phyloP scores from a whole-genome alignment of 129 eudicot genomes.

The Kitagawia praeruptora region DNA sequence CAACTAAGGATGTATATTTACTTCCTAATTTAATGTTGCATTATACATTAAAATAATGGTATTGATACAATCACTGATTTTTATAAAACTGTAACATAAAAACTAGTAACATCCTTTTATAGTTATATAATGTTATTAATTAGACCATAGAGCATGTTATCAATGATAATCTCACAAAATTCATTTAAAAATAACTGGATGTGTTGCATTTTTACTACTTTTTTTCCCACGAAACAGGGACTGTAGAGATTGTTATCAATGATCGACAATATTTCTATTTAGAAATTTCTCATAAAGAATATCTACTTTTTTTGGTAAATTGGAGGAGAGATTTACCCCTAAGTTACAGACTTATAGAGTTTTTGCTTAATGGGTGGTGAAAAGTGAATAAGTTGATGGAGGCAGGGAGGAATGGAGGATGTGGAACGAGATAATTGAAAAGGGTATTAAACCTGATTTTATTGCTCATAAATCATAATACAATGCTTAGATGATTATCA shows the following conservation, averaged over 20 bases:
- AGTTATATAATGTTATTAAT: background rate
- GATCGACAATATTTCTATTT: too few species aligned
- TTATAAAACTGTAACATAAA: too few species aligned
- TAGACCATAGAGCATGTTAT: background rate
- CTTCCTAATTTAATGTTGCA: background rate
- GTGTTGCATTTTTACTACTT: background rate
- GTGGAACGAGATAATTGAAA: conserved; percentile 84
- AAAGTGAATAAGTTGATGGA: conserved; percentile 57
- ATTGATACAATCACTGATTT: background rate
- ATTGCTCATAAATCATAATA: conserved; percentile 79
- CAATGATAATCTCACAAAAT: background rate
- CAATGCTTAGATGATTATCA: conserved; percentile 72
- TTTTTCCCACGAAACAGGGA: too few species aligned
- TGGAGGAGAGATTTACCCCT: conserved; percentile 65
- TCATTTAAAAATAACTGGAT: background rate
- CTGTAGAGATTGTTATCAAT: too few species aligned
- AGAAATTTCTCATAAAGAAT: background rate
- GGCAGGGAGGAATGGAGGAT: conserved; percentile 58
- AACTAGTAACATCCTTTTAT: background rate
- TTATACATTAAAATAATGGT: background rate
- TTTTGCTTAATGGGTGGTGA: conserved; percentile 74
- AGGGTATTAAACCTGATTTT: conserved; percentile 73
- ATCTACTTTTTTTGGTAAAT: conserved; percentile 44
- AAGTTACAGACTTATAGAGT: conserved; percentile 60
- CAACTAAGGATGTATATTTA: background rate